Evolutionary conservation across 2,329 filamentous ascomycete species (phyloP), one percentile per base, ranked within the genome.

Genomic region (Colletotrichum liriopes): DNA sequence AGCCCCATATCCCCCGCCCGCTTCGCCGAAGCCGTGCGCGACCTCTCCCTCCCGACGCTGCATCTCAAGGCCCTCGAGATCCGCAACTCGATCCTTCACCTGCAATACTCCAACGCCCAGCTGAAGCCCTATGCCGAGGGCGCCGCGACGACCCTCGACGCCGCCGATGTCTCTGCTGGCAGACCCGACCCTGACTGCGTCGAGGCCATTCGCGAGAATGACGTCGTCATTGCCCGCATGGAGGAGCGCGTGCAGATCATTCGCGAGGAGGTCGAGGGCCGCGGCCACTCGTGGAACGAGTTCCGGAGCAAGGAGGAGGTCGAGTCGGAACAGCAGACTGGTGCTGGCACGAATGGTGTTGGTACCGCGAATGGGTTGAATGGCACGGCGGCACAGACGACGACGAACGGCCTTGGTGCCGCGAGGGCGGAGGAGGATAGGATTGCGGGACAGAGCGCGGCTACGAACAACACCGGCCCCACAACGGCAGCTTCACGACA

Each of bases 31-130:
- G 93, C 93, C 32, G 86, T 95, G 75, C 85, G 87, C 75, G 89
- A 91, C 72, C 90, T 95, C 67, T 89, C 92, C 51, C 80, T 92
- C 75, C 86, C 88, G 74, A 88, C 88, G 69, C 90, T 95, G 8
- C 91, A 93, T 82, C 86, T 93, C 81, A 95, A 95, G 82, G 89
- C 92, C 71, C 89, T 93, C 78, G 93, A 95, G 81, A 87, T 95
- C 73, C 90, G 89, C 79, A 95, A 94, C 87, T 90, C 87, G 76
- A 92, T 95, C 78, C 87, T 88, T 32, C 93, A 95, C 81, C 90
- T 95, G 35, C 88, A 92, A 77, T 91, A 91, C 80, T 93, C 91
- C 74, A 95, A 95, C 83, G 87, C 88, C 74, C 90, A 95, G 80
- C 90, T 95, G 71, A 85, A 87, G 67, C 92, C 92, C 43, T 94